phyloP scores from a whole-genome alignment of 139 green algal genomes.

The Pleodorina starrii region DNA sequence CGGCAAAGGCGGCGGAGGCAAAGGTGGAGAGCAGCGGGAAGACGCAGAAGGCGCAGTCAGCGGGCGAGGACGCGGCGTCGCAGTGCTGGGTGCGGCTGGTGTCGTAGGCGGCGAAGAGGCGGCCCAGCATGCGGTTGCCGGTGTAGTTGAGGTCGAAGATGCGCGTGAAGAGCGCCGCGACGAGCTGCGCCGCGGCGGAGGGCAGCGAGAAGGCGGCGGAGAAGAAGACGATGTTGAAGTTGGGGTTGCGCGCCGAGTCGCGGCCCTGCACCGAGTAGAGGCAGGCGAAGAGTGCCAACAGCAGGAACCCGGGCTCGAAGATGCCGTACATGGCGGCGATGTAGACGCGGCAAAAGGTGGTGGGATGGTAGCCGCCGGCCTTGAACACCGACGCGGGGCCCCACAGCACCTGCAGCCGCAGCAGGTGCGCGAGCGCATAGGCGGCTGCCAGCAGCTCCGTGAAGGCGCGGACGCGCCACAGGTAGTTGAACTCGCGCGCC shows the following conservation, averaged over 20 bases:
- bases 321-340: constrained; percentile 64
- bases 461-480: constrained; percentile 51
- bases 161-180: constrained; percentile 67
- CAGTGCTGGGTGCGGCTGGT: background rate
- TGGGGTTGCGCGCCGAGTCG: constrained; percentile 28
- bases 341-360: constrained; percentile 61
- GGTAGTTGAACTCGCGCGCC: constrained; percentile 52
- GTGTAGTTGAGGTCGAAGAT: constrained; percentile 55
- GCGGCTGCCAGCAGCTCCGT: constrained; percentile 23
- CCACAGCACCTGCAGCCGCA: constrained; percentile 61
- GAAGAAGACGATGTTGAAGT: constrained; percentile 67
- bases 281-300: constrained; percentile 68
- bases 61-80: background rate
- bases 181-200: constrained; percentile 58
- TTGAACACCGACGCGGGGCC: constrained; percentile 46
- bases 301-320: constrained; percentile 65
- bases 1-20: constrained; percentile 53
- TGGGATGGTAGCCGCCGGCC: constrained; percentile 38
- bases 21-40: constrained; percentile 70
- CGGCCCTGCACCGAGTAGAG: constrained; percentile 66
- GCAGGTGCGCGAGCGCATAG: constrained; percentile 36
- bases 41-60: constrained; percentile 60
- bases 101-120: constrained; percentile 49
- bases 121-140: background rate
- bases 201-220: constrained; percentile 65